Base-by-base conservation (phyloP, 2,329 filamentous ascomycete genomes). In the Ceratocystis albifundus region DNA sequence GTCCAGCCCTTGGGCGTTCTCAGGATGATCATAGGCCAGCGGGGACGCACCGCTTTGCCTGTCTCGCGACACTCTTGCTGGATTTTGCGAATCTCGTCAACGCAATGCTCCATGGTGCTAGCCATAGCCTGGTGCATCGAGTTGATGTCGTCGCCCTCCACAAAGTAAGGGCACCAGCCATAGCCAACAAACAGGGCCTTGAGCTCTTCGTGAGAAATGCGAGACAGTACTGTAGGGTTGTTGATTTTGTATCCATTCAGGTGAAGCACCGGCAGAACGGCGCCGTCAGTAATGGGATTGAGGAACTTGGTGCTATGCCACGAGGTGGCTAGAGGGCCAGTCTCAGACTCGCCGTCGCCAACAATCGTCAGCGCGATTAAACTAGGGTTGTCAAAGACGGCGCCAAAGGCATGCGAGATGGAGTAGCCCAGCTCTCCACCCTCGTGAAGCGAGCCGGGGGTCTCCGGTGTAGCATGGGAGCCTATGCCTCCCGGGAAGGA, bases 161-260 rank as follows among this genome's bases (percentile, higher is more conserved):
- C 88, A 71, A 91, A 90, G 75, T 90, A 90, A 7, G 88, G 88
- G 62, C 85, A 83, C 85, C 87, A 92, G 70, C 88, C 88, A 71
- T 90, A 91, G 36, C 88, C 88, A 53, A 82, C 69, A 74, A 92
- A 88, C 20, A 92, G 78, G 28, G 80, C 77, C 70, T 84, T 81
- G 4, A 92, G 79, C 75, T 92, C 88, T 69, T 88, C 83, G 73
- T 90, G 87, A 55, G 83, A 83, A 72, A 92, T 87, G 70, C 88
- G 84, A 15, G 88, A 84, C 17, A 91, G 81, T 0, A 92, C 73
- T 4, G 85, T 91, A 7, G 87, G 87, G 74, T 90, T 89, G 78
- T 89, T 89, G 78, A 91, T 91, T 79, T 92, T 92, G 80, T 91
- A 92, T 61, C 88, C 88, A 71, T 92, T 92, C 44, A 92, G 79